Evolutionary conservation across 352 stramenopile species (phyloP).

Genomic region (Achlya hypogyna): DNA sequence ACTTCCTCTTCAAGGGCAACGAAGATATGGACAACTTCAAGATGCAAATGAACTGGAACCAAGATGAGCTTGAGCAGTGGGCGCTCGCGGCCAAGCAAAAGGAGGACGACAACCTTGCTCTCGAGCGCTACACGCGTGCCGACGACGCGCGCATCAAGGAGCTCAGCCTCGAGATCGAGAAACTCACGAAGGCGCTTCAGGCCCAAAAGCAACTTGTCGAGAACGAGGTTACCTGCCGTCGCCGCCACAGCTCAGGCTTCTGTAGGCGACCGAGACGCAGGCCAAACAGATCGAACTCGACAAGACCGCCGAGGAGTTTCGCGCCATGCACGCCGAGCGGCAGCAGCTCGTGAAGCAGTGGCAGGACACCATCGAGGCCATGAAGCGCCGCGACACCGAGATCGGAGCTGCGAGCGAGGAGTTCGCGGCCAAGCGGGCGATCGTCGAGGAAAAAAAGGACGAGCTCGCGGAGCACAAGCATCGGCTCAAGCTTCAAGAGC

Average conservation of each 20-base stretch:
- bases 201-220: constrained; percentile 67
- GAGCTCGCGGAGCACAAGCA: constrained; percentile 65
- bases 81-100: constrained; percentile 92
- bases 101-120: constrained; percentile 89
- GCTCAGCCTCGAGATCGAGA: constrained; percentile 88
- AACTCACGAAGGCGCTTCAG: constrained; percentile 83
- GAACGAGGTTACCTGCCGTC: constrained; percentile 28
- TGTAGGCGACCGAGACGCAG: constrained; percentile 85
- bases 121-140: constrained; percentile 89
- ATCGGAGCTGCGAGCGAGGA: constrained; percentile 87
- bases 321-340: constrained; percentile 86
- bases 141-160: constrained; percentile 95
- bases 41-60: constrained; percentile 97
- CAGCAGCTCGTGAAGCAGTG: constrained; percentile 92
- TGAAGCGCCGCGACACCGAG: constrained; percentile 88
- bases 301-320: constrained; percentile 92
- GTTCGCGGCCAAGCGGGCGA: constrained; percentile 62
- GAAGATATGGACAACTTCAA: constrained; percentile 94
- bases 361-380: constrained; percentile 91
- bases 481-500: constrained; percentile 73
- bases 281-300: constrained; percentile 94
- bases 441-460: constrained; percentile 55
- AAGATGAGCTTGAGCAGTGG: constrained; percentile 97
- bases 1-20: constrained; percentile 87
- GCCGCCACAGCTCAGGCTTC: constrained; percentile 11